A percentile compares a stretch with the other conserved stretches of the same genome.
These are phyloP conservation scores for Melaleuca alternifolia DNA, from an alignment of 345 rosid genomes.

Conservation along the genomic window DNA sequence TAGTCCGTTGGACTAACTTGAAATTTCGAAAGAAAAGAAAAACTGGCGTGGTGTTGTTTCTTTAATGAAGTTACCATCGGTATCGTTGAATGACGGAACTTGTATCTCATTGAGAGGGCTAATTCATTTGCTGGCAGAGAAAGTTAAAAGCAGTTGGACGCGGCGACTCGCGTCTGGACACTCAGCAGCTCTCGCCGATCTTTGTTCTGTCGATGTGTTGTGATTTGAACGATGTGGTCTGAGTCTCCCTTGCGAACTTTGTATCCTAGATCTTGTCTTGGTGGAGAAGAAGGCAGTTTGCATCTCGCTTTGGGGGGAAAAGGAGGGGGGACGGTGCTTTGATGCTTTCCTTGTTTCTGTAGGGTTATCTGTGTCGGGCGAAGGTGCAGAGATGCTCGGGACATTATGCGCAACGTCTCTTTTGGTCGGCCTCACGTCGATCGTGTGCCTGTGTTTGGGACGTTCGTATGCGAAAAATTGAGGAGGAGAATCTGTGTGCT, in stretches of 20 bases:
- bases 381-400: background rate
- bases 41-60: too few relatives aligned
- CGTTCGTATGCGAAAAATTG: background rate
- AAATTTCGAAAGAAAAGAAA: too few relatives aligned
- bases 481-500: background rate
- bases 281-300: background rate
- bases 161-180: background rate
- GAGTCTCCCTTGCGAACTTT: too few relatives aligned
- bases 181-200: background rate
- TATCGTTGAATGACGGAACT: background rate
- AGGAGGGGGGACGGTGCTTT: background rate
- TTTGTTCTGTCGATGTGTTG: too few relatives aligned
- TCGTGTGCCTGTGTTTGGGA: background rate
- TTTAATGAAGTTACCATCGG: background rate
- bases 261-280: background rate
- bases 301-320: background rate
- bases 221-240: too few relatives aligned
- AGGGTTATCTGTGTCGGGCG: background rate
- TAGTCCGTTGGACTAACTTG: background rate
- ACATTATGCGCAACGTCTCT: background rate
- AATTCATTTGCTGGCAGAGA: too few relatives aligned
- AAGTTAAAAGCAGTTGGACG: background rate
- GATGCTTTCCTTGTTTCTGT: background rate
- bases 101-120: too few relatives aligned
- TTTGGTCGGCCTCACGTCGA: background rate